Conservation (phyloP, 768 basidiomycete species). For the Lentinula sp. region DNA sequence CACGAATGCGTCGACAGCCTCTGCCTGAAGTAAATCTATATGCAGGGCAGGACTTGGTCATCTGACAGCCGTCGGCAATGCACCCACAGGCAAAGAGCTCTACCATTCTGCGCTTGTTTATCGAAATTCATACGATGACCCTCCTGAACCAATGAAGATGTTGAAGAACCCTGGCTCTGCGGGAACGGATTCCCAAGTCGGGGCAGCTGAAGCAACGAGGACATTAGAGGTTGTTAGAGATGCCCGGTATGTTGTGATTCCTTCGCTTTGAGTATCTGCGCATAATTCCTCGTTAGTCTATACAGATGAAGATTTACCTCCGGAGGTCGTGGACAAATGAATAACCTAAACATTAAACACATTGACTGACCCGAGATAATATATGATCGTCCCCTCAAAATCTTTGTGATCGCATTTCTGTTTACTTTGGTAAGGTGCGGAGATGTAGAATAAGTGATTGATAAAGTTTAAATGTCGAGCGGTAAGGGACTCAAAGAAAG, state of each 20-base stretch:
- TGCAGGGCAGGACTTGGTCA: not conserved
- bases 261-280: not conserved
- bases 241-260: not conserved
- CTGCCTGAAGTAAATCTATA: not conserved
- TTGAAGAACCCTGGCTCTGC: not conserved
- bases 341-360: too few relatives aligned
- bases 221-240: not conserved
- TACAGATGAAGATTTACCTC: not conserved
- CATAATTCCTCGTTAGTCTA: not conserved
- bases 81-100: not conserved
- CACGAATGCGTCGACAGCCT: slow-evolving; percentile 2
- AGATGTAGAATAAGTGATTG: too few relatives aligned
- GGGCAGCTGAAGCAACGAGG: not conserved
- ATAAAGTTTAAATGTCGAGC: too few relatives aligned
- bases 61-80: not conserved
- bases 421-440: too few relatives aligned
- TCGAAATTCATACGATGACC: not conserved
- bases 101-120: not conserved
- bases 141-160: not conserved
- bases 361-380: too few relatives aligned
- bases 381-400: too few relatives aligned
- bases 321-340: not conserved
- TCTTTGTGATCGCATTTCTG: too few relatives aligned
- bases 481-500: too few relatives aligned
- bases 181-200: not conserved